Evolutionary conservation across 192 early-diverging fungal genomes (phyloP), one percentile per base, ranked within the genome.

Genomic region (Cetraspora pellucida): DNA sequence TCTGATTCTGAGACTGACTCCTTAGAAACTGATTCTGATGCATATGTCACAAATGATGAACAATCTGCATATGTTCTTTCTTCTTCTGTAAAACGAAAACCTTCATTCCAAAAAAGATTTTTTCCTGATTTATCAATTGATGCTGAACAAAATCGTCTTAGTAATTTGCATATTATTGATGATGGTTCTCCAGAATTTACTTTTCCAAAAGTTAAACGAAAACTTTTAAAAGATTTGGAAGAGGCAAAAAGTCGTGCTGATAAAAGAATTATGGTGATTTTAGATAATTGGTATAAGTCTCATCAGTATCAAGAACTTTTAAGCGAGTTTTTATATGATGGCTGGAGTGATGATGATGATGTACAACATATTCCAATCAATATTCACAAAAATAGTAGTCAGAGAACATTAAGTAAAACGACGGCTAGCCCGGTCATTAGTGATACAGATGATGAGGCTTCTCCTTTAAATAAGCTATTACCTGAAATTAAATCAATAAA

Each of bases 271-370:
- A 30, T 46, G 46, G 13, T 30, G 11, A 75, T 75, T 0, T 50
- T 75, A 17, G 74, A 75, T n/a, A 46, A 52, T 46, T 75, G 74
- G 74, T 58, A 63, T 13, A 19, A 75, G 30, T 64, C 74, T 9
- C 60, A 75, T 50, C 74, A 75, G n/a, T 75, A 75, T 75, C 31
- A 75, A 75, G 74, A 75, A 46, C 46, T 58, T 45, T 63, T 75
- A 75, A 64, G 44, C 49, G 74, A 75, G 49, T 30, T 75, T 14
- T 46, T 75, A 49, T 75, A 75, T 49, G 74, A 75, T 49, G 74
- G 52, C 30, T 75, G 58, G 58, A 75, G 74, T 75, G 74, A 75
- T 50, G 74, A 75, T 27, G 74, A 75, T 30, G 74, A 75, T 49
- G 64, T 64, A 28, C 70, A 65, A 65, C 37, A 55, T 27, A 10